Evolutionary conservation across 306 rosid genomes (phyloP), one percentile per base, ranked within the genome.

Genomic region (Pachyrhizus erosus): DNA sequence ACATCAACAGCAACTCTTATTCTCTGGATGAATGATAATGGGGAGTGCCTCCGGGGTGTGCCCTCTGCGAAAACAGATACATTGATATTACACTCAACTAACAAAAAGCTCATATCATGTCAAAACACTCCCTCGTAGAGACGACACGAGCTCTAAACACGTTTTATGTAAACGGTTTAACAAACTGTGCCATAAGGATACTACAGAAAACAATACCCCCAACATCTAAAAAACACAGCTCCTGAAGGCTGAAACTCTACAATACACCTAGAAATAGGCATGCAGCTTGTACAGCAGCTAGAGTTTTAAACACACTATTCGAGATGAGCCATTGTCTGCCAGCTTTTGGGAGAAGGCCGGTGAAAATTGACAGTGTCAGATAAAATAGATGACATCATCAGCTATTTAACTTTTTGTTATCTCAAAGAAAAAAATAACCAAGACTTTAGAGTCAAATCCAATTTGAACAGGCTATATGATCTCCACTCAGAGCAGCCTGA

Each of bases 11-110:
- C 92, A 67, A 92, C 94, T 88, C 87, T 91, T 85, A 92, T 78
- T 90, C 98, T 87, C 76, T 91, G 98, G 74, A 84, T 80, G 92
- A 96, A 96, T 31, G 96, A 90, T 73, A 96, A 86, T 58, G 91
- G 96, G 5, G 96, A 92, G 88, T 96, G 73, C 83, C 98, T 86
- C 80, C 99, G 84, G 58, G 99, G 99, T 45, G 99, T 96, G 61
- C 91, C 82, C 89, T 96, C 99, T 96, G 97, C 78, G 46, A 55
- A 86, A 65, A 87, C 70, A 83, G 69, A 83, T 60, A 77, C 49
- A 84, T 73, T 49, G 77, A 73, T 82, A 57, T 79, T 70, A 84
- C 75, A 66, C 60, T 64, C 83, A 75, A 46, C 70, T 52, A 60
- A 75, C 31, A 70, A 75, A 84, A 31, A 66, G 60, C 75, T 57